Conservation (phyloP, 352 stramenopile genomes). For the Globisporangium middletonii region DNA sequence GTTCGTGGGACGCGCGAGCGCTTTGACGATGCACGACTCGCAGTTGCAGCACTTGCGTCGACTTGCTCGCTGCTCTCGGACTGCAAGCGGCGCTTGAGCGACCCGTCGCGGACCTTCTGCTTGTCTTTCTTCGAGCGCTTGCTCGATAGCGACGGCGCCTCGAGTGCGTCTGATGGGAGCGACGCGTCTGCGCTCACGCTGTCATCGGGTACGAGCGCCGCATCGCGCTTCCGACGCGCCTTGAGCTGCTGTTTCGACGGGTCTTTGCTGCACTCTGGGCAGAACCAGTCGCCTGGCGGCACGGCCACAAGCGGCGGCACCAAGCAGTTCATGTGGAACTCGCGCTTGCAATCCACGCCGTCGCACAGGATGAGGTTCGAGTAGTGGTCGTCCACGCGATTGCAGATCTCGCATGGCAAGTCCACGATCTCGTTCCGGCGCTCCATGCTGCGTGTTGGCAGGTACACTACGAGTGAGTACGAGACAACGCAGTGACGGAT, state of each 20-base stretch:
- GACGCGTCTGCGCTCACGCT: slow-evolving; percentile 14
- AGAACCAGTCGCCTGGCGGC: slow-evolving; percentile 74
- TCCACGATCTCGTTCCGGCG: slow-evolving; percentile 55
- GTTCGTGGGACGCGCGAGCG: slow-evolving; percentile 27
- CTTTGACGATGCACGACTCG: slow-evolving; percentile 39
- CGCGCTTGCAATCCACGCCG: slow-evolving; percentile 68
- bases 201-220: slow-evolving; percentile 7
- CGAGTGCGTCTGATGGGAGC: neutral
- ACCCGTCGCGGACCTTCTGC: slow-evolving; percentile 40
- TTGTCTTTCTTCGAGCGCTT: slow-evolving; percentile 51
- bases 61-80: slow-evolving; percentile 14
- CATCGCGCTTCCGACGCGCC: slow-evolving; percentile 18
- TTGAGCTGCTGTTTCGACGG: slow-evolving; percentile 23
- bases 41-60: slow-evolving; percentile 7
- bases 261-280: slow-evolving; percentile 54
- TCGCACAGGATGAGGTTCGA: slow-evolving; percentile 84
- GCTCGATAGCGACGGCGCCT: neutral
- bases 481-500: neutral
- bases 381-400: slow-evolving; percentile 74
- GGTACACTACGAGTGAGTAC: neutral
- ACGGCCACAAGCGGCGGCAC: slow-evolving; percentile 53
- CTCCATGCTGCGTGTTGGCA: slow-evolving; percentile 46
- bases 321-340: slow-evolving; percentile 87
- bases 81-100: slow-evolving; percentile 49
- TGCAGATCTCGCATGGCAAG: slow-evolving; percentile 78